Base-by-base conservation (phyloP, 371 early-diverging fungal species). In the Lichtheimia hyalospora region DNA sequence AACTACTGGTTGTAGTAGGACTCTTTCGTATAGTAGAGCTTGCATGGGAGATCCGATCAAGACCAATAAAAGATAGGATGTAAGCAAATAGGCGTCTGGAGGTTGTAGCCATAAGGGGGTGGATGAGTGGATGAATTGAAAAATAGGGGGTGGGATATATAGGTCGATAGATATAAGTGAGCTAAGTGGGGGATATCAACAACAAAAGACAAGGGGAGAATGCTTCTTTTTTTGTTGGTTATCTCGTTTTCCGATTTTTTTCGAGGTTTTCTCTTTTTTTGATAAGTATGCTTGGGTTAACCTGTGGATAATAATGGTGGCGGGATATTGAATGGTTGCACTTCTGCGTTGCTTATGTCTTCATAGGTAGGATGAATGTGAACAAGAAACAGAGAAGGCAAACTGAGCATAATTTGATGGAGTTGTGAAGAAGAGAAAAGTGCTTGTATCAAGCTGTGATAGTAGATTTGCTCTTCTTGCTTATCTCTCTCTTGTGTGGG, bases 1-100 rank as follows among this genome's bases (percentile, higher is more conserved):
- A 23, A 15, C 49, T 49, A 12, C 14, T 49, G 49, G 49, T 18
- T 23, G 49, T 23, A 49, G 49, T 23, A 49, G 49, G 23, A 23
- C 20, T 24, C 49, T 43, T 34, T 34, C 34, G 34, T 8, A 10
- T 34, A 34, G 34, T 8, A 34, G 34, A 18, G 23, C 28, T 50
- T 39, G 56, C 48, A 51, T 56, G 46, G 15, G 62, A 52, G 48
- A 56, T 52, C 43, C 62, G 57, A 62, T 62, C 62, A 42, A 62
- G 57, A n/a, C 62, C 62, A 41, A 62, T 52, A 20, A 62, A 43
- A 3, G 62, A 62, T 49, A 62, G 43, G 46, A 62, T 24, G 44
- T 62, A 62, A 18, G 62, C 51, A 49, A 62, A 50, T 13, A 62
- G 43, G 34, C 62, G 51, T 52, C 51, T 55, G 25, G 62, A 51